Evolutionary conservation across 78 protist genomes (phyloP), one percentile per base, ranked within the genome.

Genomic region (Emiliania huxleyi): DNA sequence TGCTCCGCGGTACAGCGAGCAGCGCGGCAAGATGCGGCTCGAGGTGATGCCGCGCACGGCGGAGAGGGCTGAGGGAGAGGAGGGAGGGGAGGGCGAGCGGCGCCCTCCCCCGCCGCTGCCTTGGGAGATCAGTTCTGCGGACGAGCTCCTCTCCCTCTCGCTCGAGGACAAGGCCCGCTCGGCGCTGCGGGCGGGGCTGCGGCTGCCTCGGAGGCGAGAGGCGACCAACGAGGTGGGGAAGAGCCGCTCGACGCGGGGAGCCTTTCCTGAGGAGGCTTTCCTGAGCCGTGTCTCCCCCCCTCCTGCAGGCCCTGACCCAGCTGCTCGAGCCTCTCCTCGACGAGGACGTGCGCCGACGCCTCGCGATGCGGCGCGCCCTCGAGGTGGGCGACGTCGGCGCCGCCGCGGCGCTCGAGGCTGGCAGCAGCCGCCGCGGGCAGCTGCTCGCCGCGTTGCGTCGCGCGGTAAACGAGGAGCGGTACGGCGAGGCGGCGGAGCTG

Each of bases 151-250:
- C 18, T 35, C 42, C 46, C 18, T 77, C 29, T 2, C 85, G 85
- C 85, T 4, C 48, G 48, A 40, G 46, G 85, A 77, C 35, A 11
- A 21, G 44, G 85, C 85, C 15, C 85, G 44, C 35, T 40, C 48
- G n/a, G 85, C 85, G 33, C 85, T 77, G 33, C 29, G 29, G 8
- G 85, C 85, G 48, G 85, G 85, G 48, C n/a, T 77, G 85, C 26
- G n/a, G 46, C 48, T 77, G 46, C 85, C 85, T 77, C 85, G 85
- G 35, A 18, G 46, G 85, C 44, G 85, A 15, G 48, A 22, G 22
- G 46, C 46, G 48, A 77, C 85, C 15, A 2, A 37, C 35, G 46
- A 3, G 81, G 42, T 52, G n/a, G n/a, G n/a, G n/a, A n/a, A n/a
- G n/a, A n/a, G n/a, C n/a, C n/a, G n/a, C n/a, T n/a, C n/a, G n/a